A percentile compares a stretch with the other conserved stretches of the same genome.
Evolutionary conservation across 495 filamentous ascomycete species (phyloP).

Genomic region (Margaritispora aquatica): DNA sequence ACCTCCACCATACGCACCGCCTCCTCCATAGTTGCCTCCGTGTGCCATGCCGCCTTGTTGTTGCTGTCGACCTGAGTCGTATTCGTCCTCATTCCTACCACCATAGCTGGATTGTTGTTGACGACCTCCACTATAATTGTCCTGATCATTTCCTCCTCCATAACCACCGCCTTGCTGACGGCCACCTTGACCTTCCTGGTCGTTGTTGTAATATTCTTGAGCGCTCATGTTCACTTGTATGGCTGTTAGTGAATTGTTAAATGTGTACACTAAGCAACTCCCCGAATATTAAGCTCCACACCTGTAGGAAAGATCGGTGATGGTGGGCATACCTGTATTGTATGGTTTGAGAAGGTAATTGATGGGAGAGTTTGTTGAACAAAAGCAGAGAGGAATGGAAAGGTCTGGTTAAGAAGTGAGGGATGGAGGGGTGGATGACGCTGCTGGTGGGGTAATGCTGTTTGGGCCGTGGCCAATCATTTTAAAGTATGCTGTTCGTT

Average conservation of each 20-base stretch:
- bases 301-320: not conserved
- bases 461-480: not conserved
- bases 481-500: not conserved
- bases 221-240: conserved; percentile 9
- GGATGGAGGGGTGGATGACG: not conserved
- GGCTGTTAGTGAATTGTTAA: conserved; percentile 6
- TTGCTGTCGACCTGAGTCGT: not conserved
- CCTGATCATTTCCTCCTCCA: not conserved
- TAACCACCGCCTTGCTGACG: conserved; percentile 9
- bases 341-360: not conserved
- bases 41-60: conserved; percentile 16
- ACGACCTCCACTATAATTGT: conserved; percentile 1
- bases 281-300: not conserved
- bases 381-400: not conserved
- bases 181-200: conserved; percentile 1
- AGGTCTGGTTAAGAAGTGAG: not conserved
- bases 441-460: not conserved
- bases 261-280: not conserved
- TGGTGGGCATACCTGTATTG: not conserved
- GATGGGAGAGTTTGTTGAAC: not conserved
- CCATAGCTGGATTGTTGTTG: conserved; percentile 3
- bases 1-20: conserved; percentile 15
- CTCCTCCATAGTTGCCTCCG: conserved; percentile 19
- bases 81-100: not conserved
- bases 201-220: conserved; percentile 8